These are phyloP conservation scores for Talaromyces borbonicus DNA, from an alignment of 495 filamentous ascomycete genomes.

Conservation along the genomic window DNA sequence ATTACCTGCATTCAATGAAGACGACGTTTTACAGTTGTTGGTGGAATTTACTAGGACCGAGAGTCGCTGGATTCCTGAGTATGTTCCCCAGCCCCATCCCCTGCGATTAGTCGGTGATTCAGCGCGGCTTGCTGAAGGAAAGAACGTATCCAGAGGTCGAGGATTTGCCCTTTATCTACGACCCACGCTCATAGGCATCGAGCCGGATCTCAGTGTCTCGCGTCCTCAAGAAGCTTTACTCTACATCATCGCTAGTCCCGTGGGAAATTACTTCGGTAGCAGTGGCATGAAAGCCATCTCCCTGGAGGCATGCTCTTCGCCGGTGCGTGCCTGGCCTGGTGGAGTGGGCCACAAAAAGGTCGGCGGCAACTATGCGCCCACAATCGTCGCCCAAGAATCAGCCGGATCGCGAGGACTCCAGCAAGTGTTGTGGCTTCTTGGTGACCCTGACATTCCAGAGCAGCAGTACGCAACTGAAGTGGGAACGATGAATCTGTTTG, in stretches of 20 bases:
- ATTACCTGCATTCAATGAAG: slow-evolving; percentile 56
- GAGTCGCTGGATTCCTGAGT: slow-evolving; percentile 11
- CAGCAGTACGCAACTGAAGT: slow-evolving; percentile 80
- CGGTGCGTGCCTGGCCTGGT: slow-evolving; percentile 19
- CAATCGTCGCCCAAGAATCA: slow-evolving; percentile 12
- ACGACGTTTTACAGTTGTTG: slow-evolving; percentile 56
- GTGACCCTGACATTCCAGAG: slow-evolving; percentile 20
- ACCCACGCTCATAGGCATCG: slow-evolving; percentile 69
- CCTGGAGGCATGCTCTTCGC: slow-evolving; percentile 6
- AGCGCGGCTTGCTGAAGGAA: slow-evolving; percentile 12
- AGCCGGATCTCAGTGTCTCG: slow-evolving; percentile 58
- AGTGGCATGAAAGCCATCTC: slow-evolving; percentile 6
- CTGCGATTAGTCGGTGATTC: not conserved
- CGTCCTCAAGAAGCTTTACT: slow-evolving; percentile 62
- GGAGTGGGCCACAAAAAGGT: slow-evolving; percentile 21
- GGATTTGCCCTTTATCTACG: slow-evolving; percentile 55
- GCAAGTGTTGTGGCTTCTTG: slow-evolving; percentile 23
- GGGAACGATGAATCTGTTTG: slow-evolving; percentile 89
- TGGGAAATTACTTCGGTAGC: slow-evolving; percentile 10
- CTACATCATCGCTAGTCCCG: slow-evolving; percentile 48
- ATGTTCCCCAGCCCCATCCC: not conserved
- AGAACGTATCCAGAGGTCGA: slow-evolving; percentile 1
- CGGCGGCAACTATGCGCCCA: slow-evolving; percentile 23
- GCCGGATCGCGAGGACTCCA: slow-evolving; percentile 13
- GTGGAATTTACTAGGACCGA: slow-evolving; percentile 37